Evolutionary conservation across 1,284 basidiomycete genomes (phyloP).

Genomic region (Apiotrichum veenhuisii): DNA sequence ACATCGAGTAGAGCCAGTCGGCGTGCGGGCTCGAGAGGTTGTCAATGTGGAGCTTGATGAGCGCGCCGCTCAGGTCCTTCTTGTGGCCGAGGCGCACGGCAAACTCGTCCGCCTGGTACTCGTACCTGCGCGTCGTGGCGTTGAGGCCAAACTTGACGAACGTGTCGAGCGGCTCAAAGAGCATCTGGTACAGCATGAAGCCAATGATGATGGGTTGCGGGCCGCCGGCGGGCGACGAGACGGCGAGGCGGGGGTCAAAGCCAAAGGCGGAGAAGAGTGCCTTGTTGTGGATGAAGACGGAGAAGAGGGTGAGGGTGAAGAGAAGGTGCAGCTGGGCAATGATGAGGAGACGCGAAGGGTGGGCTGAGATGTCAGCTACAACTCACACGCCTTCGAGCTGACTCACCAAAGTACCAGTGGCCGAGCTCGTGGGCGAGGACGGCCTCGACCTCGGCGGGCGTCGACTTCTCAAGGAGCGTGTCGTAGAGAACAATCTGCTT

Average conservation of each 20-base stretch:
- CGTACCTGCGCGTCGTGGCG: slow-evolving; percentile 73
- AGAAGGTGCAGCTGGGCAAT: slow-evolving; percentile 84
- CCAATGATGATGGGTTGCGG: slow-evolving; percentile 79
- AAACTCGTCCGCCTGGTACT: slow-evolving; percentile 69
- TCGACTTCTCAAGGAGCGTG: slow-evolving; percentile 86
- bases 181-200: slow-evolving; percentile 82
- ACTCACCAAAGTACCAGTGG: slow-evolving; percentile 72
- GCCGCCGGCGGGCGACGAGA: slow-evolving; percentile 49
- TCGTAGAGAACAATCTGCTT: slow-evolving; percentile 98
- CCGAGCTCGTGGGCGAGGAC: slow-evolving; percentile 88
- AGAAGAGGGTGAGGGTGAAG: slow-evolving; percentile 80
- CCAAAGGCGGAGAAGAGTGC: slow-evolving; percentile 81
- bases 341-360: slow-evolving; percentile 81
- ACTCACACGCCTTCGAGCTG: too few species aligned
- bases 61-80: slow-evolving; percentile 68
- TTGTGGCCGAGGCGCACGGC: slow-evolving; percentile 45
- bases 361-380: slow-evolving; percentile 47
- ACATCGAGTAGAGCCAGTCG: slow-evolving; percentile 87
- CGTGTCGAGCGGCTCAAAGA: slow-evolving; percentile 76
- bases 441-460: slow-evolving; percentile 83
- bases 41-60: slow-evolving; percentile 80
- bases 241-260: slow-evolving; percentile 63
- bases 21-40: slow-evolving; percentile 88
- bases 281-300: slow-evolving; percentile 82
- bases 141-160: slow-evolving; percentile 74